Percentiles rank a stretch among this genome's conserved stretches.
These are phyloP conservation scores for Maudiozyma serrabonitensis DNA, from an alignment of 805 yeast genomes.

Conservation along the genomic window DNA sequence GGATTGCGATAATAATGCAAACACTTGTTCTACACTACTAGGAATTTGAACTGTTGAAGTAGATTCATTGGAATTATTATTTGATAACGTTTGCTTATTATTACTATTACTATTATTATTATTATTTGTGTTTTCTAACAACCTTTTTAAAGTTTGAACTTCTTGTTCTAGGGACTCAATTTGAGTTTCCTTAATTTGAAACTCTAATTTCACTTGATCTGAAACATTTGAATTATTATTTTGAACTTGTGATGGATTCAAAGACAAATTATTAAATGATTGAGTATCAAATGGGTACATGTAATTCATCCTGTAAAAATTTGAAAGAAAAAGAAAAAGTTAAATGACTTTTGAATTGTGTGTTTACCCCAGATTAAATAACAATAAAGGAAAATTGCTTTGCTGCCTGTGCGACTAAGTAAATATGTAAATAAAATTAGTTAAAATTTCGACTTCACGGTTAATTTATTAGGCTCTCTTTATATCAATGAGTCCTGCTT, in stretches of 20 bases:
- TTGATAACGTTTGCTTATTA: not conserved
- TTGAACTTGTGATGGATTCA: not conserved
- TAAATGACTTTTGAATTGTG: too few species aligned
- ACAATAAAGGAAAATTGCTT: too few species aligned
- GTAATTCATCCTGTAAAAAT: slow-evolving; percentile 8
- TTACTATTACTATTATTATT: not conserved
- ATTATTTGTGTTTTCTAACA: slow-evolving; percentile 16
- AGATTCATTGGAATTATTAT: not conserved
- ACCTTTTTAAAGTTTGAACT: slow-evolving; percentile 29
- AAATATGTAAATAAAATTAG: too few species aligned
- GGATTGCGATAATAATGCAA: slow-evolving; percentile 38
- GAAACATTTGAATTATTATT: not conserved
- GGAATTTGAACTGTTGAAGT: slow-evolving; percentile 31
- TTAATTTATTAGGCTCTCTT: too few species aligned
- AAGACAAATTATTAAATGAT: slow-evolving; percentile 7
- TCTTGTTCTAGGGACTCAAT: slow-evolving; percentile 39
- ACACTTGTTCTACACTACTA: slow-evolving; percentile 36
- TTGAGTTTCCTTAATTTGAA: slow-evolving; percentile 46
- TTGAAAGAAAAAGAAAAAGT: too few species aligned
- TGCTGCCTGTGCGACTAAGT: too few species aligned
- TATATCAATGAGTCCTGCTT: too few species aligned
- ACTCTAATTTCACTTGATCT: slow-evolving; percentile 33
- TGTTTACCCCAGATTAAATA: too few species aligned
- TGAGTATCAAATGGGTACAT: slow-evolving; percentile 10
- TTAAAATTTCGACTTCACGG: too few species aligned